Evolutionary conservation across 768 basidiomycete genomes (phyloP), one percentile per base, ranked within the genome.

Genomic region (Mycena vulgaris): DNA sequence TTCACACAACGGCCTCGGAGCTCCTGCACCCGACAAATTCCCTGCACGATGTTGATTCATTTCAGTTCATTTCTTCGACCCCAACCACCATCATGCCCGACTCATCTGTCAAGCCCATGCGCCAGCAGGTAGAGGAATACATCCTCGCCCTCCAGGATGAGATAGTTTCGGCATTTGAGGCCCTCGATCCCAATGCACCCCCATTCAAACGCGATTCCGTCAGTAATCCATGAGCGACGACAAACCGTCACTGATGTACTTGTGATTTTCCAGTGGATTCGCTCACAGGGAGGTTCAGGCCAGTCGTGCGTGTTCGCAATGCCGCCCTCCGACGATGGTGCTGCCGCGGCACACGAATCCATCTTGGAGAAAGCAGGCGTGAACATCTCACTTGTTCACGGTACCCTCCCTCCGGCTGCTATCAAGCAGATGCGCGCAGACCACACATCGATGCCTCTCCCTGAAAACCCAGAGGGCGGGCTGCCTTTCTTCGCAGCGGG

Each of bases 391-490:
- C 85, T 98, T 78, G 95, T 99, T 1, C 90, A 98, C 75, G 97
- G 96, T 27, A 84, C 83, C 25, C 90, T 99, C 5, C 95, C 97
- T 1, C 96, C 96, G 0, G 83, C 92, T 33, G 98, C 96, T 7
- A 93, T 98, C 79, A 90, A 90, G 77, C 94, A 97, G 83, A 99
- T 99, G 98, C 88, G 94, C 59, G 93, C 95, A 39, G 94, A 99
- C 81, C 98, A 99, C 78, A 84, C 87, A 48, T 89, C 90, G 28
- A 87, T 95, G 74, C 91, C 93, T 1, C 88, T 90, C 69, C 87
- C 90, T 30, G 88, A 91, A 66, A 82, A 84, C 57, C 83, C 87
- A 21, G 83, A 28, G 21, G 55, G 85, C 9, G 89, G 90, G 42
- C 85, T 98, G 17, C 97, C 97, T 0, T 99, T 96, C 86, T 97